These are phyloP conservation scores for Gossypium lobatum DNA, from an alignment of 441 rosid species.

Conservation along the genomic window DNA sequence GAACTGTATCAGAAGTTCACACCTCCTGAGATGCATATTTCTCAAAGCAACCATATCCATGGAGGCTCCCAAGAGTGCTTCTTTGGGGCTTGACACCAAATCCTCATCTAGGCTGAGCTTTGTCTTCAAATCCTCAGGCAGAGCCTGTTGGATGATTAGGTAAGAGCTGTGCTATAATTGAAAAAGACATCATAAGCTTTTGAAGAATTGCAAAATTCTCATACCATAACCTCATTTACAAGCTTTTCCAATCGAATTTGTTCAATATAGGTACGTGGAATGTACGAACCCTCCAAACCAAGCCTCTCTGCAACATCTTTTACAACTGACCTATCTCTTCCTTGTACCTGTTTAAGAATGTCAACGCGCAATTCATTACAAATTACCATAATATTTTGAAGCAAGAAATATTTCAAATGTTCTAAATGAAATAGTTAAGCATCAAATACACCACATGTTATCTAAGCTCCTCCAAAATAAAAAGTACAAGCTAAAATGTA, in stretches of 20 bases:
- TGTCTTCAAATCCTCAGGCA: conserved; percentile 83
- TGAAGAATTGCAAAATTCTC: conserved; percentile 17
- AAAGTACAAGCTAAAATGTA: background rate
- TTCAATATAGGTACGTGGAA: conserved; percentile 90
- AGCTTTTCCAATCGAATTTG: conserved; percentile 92
- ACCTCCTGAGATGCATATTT: conserved; percentile 70
- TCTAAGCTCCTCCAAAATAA: background rate
- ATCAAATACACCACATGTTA: background rate
- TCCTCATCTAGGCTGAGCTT: conserved; percentile 87
- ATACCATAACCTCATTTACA: conserved; percentile 88
- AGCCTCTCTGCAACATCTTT: conserved; percentile 69
- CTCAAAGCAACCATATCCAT: conserved; percentile 67
- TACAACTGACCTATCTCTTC: conserved; percentile 71
- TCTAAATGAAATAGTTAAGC: background rate
- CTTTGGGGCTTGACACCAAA: conserved; percentile 75
- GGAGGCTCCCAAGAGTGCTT: conserved; percentile 61
- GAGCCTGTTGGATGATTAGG: conserved; percentile 46
- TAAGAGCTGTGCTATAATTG: conserved; percentile 19
- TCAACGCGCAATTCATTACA: background rate
- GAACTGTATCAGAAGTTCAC: conserved; percentile 16
- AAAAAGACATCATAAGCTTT: conserved; percentile 14
- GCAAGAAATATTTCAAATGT: background rate
- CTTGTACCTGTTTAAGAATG: conserved; percentile 69
- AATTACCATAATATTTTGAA: background rate
- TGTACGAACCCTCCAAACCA: conserved; percentile 80